Evolutionary conservation across 108 stramenopile genomes (phyloP).

Genomic region (Cylindrotheca closterium): DNA sequence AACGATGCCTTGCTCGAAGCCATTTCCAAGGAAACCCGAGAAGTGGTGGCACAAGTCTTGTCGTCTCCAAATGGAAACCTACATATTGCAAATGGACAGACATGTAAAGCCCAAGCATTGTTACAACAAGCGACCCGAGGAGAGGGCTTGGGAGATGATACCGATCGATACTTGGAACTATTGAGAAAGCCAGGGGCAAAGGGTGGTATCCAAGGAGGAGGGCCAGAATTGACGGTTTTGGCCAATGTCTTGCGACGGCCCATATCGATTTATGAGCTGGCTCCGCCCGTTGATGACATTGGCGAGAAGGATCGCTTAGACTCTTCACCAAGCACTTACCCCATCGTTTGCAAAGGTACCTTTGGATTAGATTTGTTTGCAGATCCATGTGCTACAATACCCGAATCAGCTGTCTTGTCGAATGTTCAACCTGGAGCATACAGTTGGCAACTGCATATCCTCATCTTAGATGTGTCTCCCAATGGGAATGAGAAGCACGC

Average conservation of each 20-base stretch:
- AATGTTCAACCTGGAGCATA: slow-evolving; percentile 44
- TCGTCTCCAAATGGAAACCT: slow-evolving; percentile 46
- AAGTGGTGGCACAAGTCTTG: slow-evolving; percentile 64
- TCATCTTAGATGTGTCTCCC: slow-evolving; percentile 54
- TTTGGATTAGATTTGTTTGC: slow-evolving; percentile 66
- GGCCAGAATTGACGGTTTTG: slow-evolving; percentile 72
- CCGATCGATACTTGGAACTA: slow-evolving; percentile 49
- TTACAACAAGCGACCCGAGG: slow-evolving; percentile 46
- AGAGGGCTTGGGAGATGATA: slow-evolving; percentile 37
- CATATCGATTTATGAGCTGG: slow-evolving; percentile 74
- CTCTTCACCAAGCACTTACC: slow-evolving; percentile 6
- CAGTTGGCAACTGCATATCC: slow-evolving; percentile 71
- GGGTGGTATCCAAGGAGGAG: slow-evolving; percentile 72
- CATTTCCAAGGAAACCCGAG: slow-evolving; percentile 41
- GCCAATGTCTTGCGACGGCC: slow-evolving; percentile 75
- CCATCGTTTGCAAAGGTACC: slow-evolving; percentile 54
- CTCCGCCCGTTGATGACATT: slow-evolving; percentile 6
- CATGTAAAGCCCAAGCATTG: slow-evolving; percentile 41
- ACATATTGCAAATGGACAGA: slow-evolving; percentile 14
- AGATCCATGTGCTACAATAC: slow-evolving; percentile 56
- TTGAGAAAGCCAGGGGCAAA: slow-evolving; percentile 50
- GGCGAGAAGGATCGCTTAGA: slow-evolving; percentile 3
- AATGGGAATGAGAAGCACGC: slow-evolving; percentile 58
- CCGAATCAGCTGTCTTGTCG: slow-evolving; percentile 46
- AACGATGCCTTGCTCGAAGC: slow-evolving; percentile 42